These are phyloP conservation scores for Ceratocystis alfenasii DNA, from an alignment of 2,329 filamentous ascomycete genomes.

Conservation along the genomic window DNA sequence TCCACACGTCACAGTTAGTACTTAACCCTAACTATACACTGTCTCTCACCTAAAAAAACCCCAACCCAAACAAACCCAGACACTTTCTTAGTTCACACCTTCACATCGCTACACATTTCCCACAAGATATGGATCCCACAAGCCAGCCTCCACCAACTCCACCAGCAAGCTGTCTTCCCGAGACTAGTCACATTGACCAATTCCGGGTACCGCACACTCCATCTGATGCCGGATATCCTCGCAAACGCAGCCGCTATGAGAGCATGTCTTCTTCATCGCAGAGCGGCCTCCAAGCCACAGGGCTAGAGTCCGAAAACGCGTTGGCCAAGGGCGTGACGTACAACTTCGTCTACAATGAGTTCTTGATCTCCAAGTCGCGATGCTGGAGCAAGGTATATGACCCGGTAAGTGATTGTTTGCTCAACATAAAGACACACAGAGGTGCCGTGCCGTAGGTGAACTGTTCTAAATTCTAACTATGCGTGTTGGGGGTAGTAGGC, in stretches of 20 bases:
- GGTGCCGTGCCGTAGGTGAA: background rate
- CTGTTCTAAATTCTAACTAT: background rate
- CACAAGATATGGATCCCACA: background rate
- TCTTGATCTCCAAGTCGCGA: conserved; percentile 23
- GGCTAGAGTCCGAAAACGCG: background rate
- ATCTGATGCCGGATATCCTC: conserved; percentile 7
- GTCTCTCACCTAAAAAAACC: too few relatives aligned
- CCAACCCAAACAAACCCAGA: background rate
- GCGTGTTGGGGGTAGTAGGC: conserved; percentile 14
- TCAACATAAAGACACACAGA: background rate
- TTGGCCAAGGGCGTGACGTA: conserved; percentile 19
- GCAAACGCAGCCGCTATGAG: conserved; percentile 13
- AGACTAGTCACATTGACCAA: background rate
- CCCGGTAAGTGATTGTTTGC: conserved; percentile 19
- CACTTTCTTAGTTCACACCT: background rate
- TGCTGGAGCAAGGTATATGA: conserved; percentile 24
- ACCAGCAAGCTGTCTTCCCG: background rate
- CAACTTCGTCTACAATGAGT: conserved; percentile 24
- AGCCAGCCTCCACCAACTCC: background rate
- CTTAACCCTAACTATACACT: background rate
- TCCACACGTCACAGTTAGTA: too few relatives aligned
- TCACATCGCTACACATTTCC: background rate
- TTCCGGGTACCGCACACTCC: conserved; percentile 6
- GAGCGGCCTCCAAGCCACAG: background rate
- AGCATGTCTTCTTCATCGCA: conserved; percentile 12